Evolutionary conservation across 2,329 filamentous ascomycete species (phyloP).

Genomic region (Aspergillus oerlinghausenensis): DNA sequence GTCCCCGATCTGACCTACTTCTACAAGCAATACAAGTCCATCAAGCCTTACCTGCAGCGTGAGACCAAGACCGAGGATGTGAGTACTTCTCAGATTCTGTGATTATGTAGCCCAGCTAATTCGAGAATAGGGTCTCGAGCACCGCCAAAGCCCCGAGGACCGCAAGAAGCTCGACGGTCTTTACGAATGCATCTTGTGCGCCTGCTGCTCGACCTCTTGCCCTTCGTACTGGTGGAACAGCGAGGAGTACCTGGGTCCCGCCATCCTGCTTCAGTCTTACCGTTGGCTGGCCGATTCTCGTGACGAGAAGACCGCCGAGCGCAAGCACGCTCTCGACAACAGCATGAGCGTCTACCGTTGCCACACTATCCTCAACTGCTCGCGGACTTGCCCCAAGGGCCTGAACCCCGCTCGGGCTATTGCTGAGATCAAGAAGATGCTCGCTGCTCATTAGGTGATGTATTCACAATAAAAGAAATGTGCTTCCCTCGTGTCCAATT

Average conservation of each 20-base stretch:
- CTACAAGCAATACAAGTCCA: conserved; percentile 99
- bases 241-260: conserved; percentile 96
- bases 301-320: conserved; percentile 82
- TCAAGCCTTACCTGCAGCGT: conserved; percentile 96
- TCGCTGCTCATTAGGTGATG: conserved; percentile 52
- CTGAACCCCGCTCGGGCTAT: conserved; percentile 93
- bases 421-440: conserved; percentile 97
- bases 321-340: conserved; percentile 91
- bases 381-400: conserved; percentile 95
- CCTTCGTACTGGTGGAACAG: conserved; percentile 99
- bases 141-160: conserved; percentile 84
- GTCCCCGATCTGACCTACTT: conserved; percentile 97
- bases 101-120: neutral
- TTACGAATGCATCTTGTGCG: conserved; percentile 99
- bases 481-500: conserved; percentile 13
- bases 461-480: conserved; percentile 8
- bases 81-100: conserved; percentile 40
- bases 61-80: conserved; percentile 79
- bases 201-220: conserved; percentile 98
- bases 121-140: conserved; percentile 70
- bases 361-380: conserved; percentile 99
- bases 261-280: conserved; percentile 95
- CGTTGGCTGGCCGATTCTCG: conserved; percentile 93
- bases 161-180: conserved; percentile 95
- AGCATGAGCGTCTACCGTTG: conserved; percentile 98